These are phyloP conservation scores for Fusarium austroafricanum DNA, from an alignment of 2,329 filamentous ascomycete species.

Conservation along the genomic window DNA sequence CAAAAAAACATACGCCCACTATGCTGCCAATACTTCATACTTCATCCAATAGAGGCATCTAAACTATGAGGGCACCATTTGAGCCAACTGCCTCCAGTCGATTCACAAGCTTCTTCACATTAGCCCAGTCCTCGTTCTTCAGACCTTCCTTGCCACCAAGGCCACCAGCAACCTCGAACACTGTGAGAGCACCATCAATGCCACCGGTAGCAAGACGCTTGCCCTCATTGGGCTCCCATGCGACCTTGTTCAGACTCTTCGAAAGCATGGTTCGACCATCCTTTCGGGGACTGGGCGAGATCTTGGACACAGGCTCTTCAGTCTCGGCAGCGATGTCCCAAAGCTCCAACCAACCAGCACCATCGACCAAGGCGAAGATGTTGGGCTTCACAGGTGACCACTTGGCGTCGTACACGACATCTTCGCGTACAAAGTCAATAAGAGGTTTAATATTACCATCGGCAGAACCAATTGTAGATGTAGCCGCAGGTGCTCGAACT, in stretches of 20 bases:
- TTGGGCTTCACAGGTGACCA: constrained; percentile 96
- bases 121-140: constrained; percentile 90
- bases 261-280: constrained; percentile 77
- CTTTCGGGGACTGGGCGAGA: constrained; percentile 75
- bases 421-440: constrained; percentile 91
- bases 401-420: constrained; percentile 94
- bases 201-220: constrained; percentile 89
- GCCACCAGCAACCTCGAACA: constrained; percentile 90
- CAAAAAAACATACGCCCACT: constrained; percentile 28
- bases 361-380: constrained; percentile 94
- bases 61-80: constrained; percentile 59
- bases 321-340: constrained; percentile 95
- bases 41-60: constrained; percentile 35
- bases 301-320: constrained; percentile 88
- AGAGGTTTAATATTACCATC: constrained; percentile 75
- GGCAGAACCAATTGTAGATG: constrained; percentile 67
- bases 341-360: constrained; percentile 89
- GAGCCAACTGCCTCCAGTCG: constrained; percentile 74
- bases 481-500: constrained; percentile 82
- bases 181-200: constrained; percentile 87
- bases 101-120: constrained; percentile 88
- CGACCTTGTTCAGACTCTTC: constrained; percentile 91
- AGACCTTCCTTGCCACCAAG: constrained; percentile 86
- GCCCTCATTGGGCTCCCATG: constrained; percentile 93
- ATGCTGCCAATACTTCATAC: constrained; percentile 33